Evolutionary conservation across 345 rosid species (phyloP).

Genomic region (Euphorbia lathyris): DNA sequence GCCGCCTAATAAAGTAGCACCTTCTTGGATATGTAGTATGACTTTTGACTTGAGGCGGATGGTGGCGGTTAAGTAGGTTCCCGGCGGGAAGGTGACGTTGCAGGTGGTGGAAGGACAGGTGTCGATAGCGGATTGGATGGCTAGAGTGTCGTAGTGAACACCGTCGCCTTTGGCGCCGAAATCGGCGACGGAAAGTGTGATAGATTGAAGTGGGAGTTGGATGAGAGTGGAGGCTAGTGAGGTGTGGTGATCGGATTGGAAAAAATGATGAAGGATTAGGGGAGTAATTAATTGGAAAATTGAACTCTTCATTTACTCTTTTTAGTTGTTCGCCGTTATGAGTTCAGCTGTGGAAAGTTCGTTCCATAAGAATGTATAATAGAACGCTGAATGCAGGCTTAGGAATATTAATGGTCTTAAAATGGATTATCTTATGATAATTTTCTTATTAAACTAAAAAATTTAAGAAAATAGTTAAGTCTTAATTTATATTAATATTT

Average conservation of each 20-base stretch:
- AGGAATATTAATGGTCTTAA: too few species aligned
- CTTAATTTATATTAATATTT: too few species aligned
- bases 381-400: not conserved
- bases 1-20: constrained; percentile 72
- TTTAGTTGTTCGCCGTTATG: not conserved
- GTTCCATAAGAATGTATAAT: not conserved
- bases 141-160: constrained; percentile 55
- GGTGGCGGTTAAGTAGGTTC: constrained; percentile 76
- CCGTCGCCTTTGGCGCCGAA: constrained; percentile 91
- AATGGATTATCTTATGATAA: too few species aligned
- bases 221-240: constrained; percentile 13
- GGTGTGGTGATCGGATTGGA: constrained; percentile 39
- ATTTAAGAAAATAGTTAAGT: too few species aligned
- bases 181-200: constrained; percentile 46
- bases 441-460: too few species aligned
- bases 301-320: not conserved
- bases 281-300: constrained; percentile 8
- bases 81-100: constrained; percentile 67
- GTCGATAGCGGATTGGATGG: constrained; percentile 77
- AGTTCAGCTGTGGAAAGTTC: not conserved
- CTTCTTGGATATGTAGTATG: constrained; percentile 51
- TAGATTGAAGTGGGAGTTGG: constrained; percentile 17
- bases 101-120: constrained; percentile 50
- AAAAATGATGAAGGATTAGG: constrained; percentile 15
- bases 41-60: constrained; percentile 62